These are phyloP conservation scores for Castanospermum australe DNA, from an alignment of 306 rosid genomes.

Conservation along the genomic window DNA sequence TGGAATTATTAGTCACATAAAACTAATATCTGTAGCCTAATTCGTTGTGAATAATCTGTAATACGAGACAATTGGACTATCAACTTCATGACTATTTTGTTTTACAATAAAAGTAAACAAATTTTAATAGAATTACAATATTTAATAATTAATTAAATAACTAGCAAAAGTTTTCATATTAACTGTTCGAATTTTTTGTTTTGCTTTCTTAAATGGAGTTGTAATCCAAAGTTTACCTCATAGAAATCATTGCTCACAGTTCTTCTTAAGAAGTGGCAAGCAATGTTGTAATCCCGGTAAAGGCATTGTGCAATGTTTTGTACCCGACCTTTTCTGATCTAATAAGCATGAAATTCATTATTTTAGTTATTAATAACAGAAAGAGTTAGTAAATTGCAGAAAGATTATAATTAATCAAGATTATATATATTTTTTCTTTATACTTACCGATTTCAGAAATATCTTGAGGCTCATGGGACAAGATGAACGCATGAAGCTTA, in stretches of 20 bases:
- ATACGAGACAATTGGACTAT: too few species aligned
- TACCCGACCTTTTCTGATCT: conserved; percentile 12
- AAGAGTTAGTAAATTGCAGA: background rate
- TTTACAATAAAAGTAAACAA: background rate
- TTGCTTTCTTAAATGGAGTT: background rate
- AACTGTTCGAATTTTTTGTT: too few species aligned
- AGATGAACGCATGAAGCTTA: conserved; percentile 16
- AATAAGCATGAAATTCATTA: background rate
- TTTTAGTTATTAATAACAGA: background rate
- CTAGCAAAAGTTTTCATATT: background rate
- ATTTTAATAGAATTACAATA: background rate
- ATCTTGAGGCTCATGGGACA: conserved; percentile 9
- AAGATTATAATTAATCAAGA: background rate
- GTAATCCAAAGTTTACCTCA: conserved; percentile 8
- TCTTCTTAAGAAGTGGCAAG: background rate
- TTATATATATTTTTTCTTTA: background rate
- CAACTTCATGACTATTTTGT: background rate
- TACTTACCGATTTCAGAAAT: conserved; percentile 29
- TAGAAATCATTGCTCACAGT: conserved; percentile 13
- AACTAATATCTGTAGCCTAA: too few species aligned
- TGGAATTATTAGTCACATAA: background rate
- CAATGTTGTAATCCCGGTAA: conserved; percentile 7
- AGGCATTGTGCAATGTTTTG: conserved; percentile 27
- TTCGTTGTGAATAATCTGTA: too few species aligned
- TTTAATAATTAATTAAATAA: too few species aligned